These are phyloP conservation scores for Piromyces finnis DNA, from an alignment of 192 early-diverging fungal genomes.

Conservation along the genomic window DNA sequence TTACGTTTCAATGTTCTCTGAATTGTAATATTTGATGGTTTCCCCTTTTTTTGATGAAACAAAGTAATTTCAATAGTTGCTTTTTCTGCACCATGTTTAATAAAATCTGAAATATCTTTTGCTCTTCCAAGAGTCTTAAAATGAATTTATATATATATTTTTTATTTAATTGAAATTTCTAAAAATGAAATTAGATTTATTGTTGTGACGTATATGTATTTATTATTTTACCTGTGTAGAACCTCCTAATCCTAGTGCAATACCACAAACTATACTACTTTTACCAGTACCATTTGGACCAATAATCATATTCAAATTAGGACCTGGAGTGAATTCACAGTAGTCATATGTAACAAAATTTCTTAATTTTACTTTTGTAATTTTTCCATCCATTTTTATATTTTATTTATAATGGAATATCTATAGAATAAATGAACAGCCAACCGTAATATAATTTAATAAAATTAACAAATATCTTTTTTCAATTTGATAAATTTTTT, in stretches of 20 bases:
- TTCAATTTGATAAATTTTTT: too few relatives aligned
- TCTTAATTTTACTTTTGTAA: conserved; percentile 52
- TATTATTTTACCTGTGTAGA: conserved; percentile 19
- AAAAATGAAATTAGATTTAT: too few relatives aligned
- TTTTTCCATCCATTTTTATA: conserved; percentile 28
- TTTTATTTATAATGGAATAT: too few relatives aligned
- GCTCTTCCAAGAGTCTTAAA: conserved; percentile 60
- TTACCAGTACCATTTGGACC: conserved; percentile 94
- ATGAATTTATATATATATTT: not conserved
- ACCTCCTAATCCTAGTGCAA: conserved; percentile 84
- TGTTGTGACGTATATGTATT: too few relatives aligned
- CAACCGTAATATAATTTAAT: too few relatives aligned
- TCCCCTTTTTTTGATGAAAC: conserved; percentile 14
- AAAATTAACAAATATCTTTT: too few relatives aligned
- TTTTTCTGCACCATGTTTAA: conserved; percentile 68
- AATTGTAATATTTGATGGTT: conserved; percentile 22
- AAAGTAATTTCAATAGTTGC: conserved; percentile 78
- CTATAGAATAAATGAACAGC: too few relatives aligned
- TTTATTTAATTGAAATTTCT: too few relatives aligned
- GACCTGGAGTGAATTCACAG: conserved; percentile 70
- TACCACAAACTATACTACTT: conserved; percentile 83
- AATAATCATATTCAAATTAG: conserved; percentile 95
- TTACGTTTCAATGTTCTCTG: conserved; percentile 38
- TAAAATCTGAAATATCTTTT: conserved; percentile 76
- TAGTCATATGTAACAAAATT: conserved; percentile 94